Evolutionary conservation across 495 filamentous ascomycete genomes (phyloP).

Genomic region (Pyrenopolyporus hunteri): DNA sequence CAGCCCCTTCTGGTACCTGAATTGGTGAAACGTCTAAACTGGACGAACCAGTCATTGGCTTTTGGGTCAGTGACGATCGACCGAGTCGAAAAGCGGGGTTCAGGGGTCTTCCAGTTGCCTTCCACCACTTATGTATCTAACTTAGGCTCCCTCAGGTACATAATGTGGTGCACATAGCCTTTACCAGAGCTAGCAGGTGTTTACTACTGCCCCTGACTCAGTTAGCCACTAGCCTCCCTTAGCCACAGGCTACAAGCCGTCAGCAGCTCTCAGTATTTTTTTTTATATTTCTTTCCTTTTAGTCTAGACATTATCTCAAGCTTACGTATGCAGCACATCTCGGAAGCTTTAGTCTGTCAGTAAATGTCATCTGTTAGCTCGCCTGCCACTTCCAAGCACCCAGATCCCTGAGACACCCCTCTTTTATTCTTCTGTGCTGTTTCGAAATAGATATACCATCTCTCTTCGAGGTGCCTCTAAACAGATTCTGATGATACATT

Average conservation of each 20-base stretch:
- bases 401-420: slow-evolving; percentile 9
- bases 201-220: neutral
- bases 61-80: slow-evolving; percentile 19
- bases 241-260: slow-evolving; percentile 17
- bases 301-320: too few species aligned
- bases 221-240: slow-evolving; percentile 5
- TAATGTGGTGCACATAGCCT: too few species aligned
- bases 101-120: slow-evolving; percentile 18
- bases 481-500: neutral
- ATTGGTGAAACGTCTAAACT: slow-evolving; percentile 32
- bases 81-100: slow-evolving; percentile 30
- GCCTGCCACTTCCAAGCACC: slow-evolving; percentile 4
- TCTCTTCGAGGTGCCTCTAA: neutral
- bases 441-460: neutral
- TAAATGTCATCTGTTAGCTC: too few species aligned
- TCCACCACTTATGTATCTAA: slow-evolving; percentile 2
- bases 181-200: slow-evolving; percentile 3
- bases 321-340: too few species aligned
- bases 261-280: neutral
- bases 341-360: too few species aligned
- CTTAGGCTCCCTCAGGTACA: too few species aligned
- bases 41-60: slow-evolving; percentile 22
- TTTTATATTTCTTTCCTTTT: neutral
- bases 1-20: slow-evolving; percentile 35
- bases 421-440: neutral